Base-by-base conservation (phyloP, 2,329 filamentous ascomycete genomes). In the Huntiella moniliformis region DNA sequence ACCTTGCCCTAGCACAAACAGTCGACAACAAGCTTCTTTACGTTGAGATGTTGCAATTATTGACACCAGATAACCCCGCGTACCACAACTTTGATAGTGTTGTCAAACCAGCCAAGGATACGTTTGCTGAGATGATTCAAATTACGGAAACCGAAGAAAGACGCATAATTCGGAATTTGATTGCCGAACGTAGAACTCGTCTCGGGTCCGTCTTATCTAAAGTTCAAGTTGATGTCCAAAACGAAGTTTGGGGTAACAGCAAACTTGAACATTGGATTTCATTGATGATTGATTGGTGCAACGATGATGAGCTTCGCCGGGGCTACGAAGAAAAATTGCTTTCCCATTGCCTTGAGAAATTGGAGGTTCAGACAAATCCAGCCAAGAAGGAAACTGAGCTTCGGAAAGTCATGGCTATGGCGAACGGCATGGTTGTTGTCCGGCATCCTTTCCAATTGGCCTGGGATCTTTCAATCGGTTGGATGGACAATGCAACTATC, bases 391-490 rank as follows among this genome's bases (percentile, higher is more conserved):
- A 75, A 33, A 7, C 22, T 6, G 22, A 28, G 22, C 22, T 28
- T 3, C 22, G 22, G 8, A 77, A 81, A 52, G 79, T 94, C 0
- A 63, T 81, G 55, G 79, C 81, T 50, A 66, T 91, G 44, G 86
- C 88, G 1, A 76, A 79, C 51, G 91, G 88, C 51, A 94, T 98
- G 82, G 88, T 98, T 50, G 82, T 94, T 50, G 91, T 98, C 58
- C 87, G 88, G 54, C 86, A 96, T 54, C 83, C 85, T 0, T 94
- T 80, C 61, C 75, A 79, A 52, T 68, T 92, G 12, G 91, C 91
- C 0, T 98, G 92, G 92, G 80, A 85, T 54, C 79, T 95, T 50
- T 73, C 82, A 28, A 68, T 98, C 49, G 84, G 96, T 56, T 96
- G 88, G 82, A 74, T 82, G 53, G 87, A 95, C 59, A 66, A 76